These are phyloP conservation scores for Paradendryphiella salina DNA, from an alignment of 2,329 filamentous ascomycete species.

Conservation along the genomic window DNA sequence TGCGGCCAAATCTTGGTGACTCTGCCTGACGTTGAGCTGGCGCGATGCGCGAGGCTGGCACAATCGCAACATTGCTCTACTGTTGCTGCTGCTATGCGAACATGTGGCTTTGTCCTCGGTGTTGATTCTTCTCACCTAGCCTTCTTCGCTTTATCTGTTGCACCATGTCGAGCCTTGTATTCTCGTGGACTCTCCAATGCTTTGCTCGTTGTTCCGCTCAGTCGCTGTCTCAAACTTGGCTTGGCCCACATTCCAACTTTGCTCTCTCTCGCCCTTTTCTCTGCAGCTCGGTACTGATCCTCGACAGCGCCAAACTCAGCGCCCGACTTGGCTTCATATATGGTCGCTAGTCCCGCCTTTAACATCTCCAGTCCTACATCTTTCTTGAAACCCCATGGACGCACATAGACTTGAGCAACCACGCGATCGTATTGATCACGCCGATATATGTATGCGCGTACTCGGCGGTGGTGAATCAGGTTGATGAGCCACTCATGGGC, in stretches of 20 bases:
- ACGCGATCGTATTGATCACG: conserved; percentile 91
- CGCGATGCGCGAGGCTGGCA: conserved; percentile 3
- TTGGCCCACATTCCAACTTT: conserved; percentile 68
- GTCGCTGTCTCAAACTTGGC: conserved; percentile 45
- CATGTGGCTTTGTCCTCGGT: neutral
- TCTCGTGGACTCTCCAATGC: conserved; percentile 79
- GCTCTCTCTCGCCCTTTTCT: conserved; percentile 55
- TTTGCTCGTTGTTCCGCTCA: conserved; percentile 56
- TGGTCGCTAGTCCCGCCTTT: conserved; percentile 78
- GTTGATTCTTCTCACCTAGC: conserved; percentile 14
- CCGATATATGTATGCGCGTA: conserved; percentile 80
- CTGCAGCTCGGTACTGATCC: conserved; percentile 66
- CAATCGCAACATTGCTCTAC: conserved; percentile 5
- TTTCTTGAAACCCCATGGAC: conserved; percentile 66
- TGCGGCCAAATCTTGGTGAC: conserved; percentile 7
- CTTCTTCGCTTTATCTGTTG: conserved; percentile 48
- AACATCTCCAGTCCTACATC: conserved; percentile 93
- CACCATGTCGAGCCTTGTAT: conserved; percentile 70
- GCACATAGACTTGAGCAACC: conserved; percentile 80
- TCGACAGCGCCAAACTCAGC: conserved; percentile 77
- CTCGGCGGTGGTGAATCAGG: conserved; percentile 71
- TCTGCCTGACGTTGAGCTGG: conserved; percentile 1
- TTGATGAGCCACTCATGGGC: conserved; percentile 77
- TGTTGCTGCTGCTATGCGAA: neutral
- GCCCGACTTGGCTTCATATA: conserved; percentile 90